A percentile compares a stretch with the other conserved stretches of the same genome.
Conservation (phyloP, 768 basidiomycete genomes). For the Sutorius australiensis region DNA sequence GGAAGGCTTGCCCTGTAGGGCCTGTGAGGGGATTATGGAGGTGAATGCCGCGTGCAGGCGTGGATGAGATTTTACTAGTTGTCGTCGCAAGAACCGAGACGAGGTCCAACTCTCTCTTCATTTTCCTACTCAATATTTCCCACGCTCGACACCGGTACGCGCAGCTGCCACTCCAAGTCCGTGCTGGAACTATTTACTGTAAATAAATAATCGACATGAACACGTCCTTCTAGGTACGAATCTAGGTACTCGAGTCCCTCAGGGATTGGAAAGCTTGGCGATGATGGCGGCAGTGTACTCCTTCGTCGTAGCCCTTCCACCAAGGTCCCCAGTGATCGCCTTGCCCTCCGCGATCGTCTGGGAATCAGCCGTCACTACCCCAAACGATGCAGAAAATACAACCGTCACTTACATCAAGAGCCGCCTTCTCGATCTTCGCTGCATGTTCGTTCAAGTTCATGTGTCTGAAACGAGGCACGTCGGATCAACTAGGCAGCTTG, state of each 20-base stretch:
- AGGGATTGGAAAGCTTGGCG: conserved; percentile 48
- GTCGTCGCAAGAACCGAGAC: conserved; percentile 36
- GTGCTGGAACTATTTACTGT: not conserved
- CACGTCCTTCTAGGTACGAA: not conserved
- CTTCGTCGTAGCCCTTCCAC: conserved; percentile 85
- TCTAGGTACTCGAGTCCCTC: not conserved
- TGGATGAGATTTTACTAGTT: conserved; percentile 44
- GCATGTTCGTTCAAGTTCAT: conserved; percentile 88
- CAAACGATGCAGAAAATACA: not conserved
- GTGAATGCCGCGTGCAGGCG: conserved; percentile 55
- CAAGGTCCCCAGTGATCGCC: conserved; percentile 91
- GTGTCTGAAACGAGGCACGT: conserved; percentile 53
- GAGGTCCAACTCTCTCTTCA: not conserved
- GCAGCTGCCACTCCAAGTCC: conserved; percentile 5
- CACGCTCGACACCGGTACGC: conserved; percentile 20
- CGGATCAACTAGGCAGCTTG: conserved; percentile 18
- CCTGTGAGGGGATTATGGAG: conserved; percentile 65
- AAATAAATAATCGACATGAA: conserved; percentile 2
- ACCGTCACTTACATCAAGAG: conserved; percentile 66
- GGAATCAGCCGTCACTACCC: conserved; percentile 7
- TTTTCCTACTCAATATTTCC: conserved; percentile 24
- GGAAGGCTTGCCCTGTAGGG: conserved; percentile 86
- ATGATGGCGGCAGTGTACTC: conserved; percentile 92
- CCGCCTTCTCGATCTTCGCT: conserved; percentile 86
- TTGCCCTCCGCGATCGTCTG: conserved; percentile 98